Conservation (phyloP, 1,284 basidiomycete species). For the Ganoderma lucidum region DNA sequence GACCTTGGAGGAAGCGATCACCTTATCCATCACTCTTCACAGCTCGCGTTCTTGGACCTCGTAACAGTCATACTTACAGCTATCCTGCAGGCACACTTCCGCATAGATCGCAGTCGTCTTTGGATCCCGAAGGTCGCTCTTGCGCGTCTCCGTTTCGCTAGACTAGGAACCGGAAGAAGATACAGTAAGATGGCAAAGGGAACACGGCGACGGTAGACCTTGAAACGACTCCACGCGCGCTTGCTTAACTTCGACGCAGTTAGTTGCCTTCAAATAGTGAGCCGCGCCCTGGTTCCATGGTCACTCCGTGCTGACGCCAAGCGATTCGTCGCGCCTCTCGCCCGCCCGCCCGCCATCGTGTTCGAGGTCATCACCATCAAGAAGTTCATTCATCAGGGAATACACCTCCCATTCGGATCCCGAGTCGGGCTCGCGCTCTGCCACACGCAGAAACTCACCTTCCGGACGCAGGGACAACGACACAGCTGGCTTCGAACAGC, state of each 20-base stretch:
- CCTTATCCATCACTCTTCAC: neutral
- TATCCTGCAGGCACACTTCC: neutral
- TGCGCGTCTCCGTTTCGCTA: neutral
- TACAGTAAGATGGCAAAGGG: neutral
- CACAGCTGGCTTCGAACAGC: neutral
- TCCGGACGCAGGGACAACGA: neutral
- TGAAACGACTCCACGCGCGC: constrained; percentile 3
- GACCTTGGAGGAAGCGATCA: neutral
- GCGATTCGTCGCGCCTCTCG: neutral
- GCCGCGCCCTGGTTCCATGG: neutral
- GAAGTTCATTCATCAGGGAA: constrained; percentile 5
- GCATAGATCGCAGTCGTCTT: neutral
- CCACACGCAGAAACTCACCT: neutral
- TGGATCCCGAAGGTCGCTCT: neutral
- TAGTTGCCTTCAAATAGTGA: neutral
- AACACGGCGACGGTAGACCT: neutral
- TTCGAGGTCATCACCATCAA: neutral
- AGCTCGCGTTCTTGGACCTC: neutral
- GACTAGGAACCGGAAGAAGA: neutral
- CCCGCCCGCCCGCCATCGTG: neutral
- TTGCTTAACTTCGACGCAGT: neutral
- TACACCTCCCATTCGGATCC: constrained; percentile 1
- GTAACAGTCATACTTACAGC: neutral
- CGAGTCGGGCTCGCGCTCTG: neutral
- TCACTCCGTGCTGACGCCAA: neutral